Evolutionary conservation across 148 eudicot genomes (phyloP), one percentile per base, ranked within the genome.

Genomic region (Camellia granthamiana): DNA sequence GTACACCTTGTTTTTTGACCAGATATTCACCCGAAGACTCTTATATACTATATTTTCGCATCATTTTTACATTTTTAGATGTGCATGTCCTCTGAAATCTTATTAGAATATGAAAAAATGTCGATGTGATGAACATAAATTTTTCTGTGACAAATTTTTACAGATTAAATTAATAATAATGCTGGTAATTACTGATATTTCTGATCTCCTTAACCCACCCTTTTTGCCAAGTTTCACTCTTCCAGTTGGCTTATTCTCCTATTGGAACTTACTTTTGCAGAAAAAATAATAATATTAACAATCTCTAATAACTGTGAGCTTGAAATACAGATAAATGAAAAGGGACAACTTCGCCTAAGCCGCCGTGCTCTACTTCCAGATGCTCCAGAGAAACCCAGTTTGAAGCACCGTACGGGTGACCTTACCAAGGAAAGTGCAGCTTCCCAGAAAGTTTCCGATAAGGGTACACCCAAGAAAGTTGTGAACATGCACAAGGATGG

Each of bases 341-440:
- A 93, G 83, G 99, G 99, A 21, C 98, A 96, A 74, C 93, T 96
- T 85, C 98, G 99, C 71, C 88, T 96, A 79, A 96, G 99, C 81
- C 93, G 92, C 44, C 90, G 90, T 52, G 99, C 98, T 62, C 88
- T 93, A 64, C 92, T 96, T 80, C 94, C 99, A 49, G 94, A 92
- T 69, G 64, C 81, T 84, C 88, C 91, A 64, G 85, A 90, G 68
- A 82, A 92, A 72, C 85, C 93, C 14, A 85, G 74, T 80, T 71
- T 88, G 43, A 94, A 90, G 82, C 88, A 81, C 79, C 86, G 78
- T 10, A 79, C 82, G 21, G 77, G 77, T 77, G 81, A 81, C 70
- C 83, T 68, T 72, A 44, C 86, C 18, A 91, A 92, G 81, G 91
- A 94, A 55, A 72, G 75, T 79, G 72, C 87, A 15, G 76, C 78